Percentiles rank a stretch among this genome's conserved stretches.
phyloP scores from a whole-genome alignment of 306 rosid species.

The Sicyos edulis region DNA sequence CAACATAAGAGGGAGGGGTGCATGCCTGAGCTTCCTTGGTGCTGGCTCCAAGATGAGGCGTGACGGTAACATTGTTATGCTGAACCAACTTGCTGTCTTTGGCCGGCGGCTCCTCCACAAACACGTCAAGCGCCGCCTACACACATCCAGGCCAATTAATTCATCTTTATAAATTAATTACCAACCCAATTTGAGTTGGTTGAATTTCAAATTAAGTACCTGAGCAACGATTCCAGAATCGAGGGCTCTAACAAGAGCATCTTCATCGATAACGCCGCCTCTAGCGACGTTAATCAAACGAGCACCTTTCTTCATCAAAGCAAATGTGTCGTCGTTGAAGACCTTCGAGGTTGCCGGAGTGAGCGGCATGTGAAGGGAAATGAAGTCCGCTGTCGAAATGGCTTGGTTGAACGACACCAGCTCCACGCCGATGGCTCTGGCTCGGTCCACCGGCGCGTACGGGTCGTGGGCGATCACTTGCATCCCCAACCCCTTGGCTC shows the following conservation, averaged over 20 bases:
- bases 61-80: constrained; percentile 68
- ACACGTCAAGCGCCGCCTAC: constrained; percentile 89
- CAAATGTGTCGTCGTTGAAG: constrained; percentile 60
- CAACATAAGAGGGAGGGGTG: no score
- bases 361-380: constrained; percentile 92
- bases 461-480: constrained; percentile 90
- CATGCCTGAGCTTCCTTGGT: constrained; percentile 91
- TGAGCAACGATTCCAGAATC: constrained; percentile 80
- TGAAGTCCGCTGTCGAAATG: constrained; percentile 61
- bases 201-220: no score
- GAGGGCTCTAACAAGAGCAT: constrained; percentile 71
- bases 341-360: constrained; percentile 67
- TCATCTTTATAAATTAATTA: no score
- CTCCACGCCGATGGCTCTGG: constrained; percentile 86
- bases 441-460: constrained; percentile 79
- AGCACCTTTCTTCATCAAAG: constrained; percentile 76
- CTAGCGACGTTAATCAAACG: constrained; percentile 76
- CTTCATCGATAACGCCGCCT: constrained; percentile 94
- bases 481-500: constrained; percentile 90
- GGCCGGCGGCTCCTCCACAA: constrained; percentile 78
- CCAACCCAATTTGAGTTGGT: no score
- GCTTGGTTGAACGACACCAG: constrained; percentile 78
- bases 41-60: constrained; percentile 98
- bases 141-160: no score
- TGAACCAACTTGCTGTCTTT: constrained; percentile 69